Evolutionary conservation across 352 stramenopile genomes (phyloP).

Genomic region (Phytophthora agathidicida): DNA sequence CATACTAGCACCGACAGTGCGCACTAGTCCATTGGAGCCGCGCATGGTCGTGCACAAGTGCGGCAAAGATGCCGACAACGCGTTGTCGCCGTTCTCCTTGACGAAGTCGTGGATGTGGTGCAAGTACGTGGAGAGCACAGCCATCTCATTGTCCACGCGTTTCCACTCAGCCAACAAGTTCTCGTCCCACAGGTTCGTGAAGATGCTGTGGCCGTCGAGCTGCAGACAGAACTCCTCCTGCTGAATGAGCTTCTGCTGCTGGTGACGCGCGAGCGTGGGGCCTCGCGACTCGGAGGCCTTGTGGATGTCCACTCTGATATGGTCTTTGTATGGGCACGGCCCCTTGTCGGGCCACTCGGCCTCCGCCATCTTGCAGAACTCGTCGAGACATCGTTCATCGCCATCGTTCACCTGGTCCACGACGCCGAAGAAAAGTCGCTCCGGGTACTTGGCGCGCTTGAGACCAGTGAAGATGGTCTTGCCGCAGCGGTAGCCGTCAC

Average conservation of each 20-base stretch:
- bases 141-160: conserved; percentile 84
- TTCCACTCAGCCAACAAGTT: conserved; percentile 78
- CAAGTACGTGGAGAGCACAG: conserved; percentile 80
- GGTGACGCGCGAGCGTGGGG: conserved; percentile 78
- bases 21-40: conserved; percentile 68
- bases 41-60: conserved; percentile 81
- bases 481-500: conserved; percentile 78
- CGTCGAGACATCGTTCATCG: conserved; percentile 73
- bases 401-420: conserved; percentile 83
- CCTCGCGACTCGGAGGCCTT: conserved; percentile 74
- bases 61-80: conserved; percentile 55
- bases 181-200: conserved; percentile 85
- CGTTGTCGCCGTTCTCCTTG: conserved; percentile 81
- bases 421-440: conserved; percentile 80
- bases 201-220: conserved; percentile 86
- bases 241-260: conserved; percentile 79
- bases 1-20: conserved; percentile 82
- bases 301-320: conserved; percentile 77
- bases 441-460: conserved; percentile 69
- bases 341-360: conserved; percentile 68
- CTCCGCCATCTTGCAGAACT: conserved; percentile 81
- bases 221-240: conserved; percentile 88
- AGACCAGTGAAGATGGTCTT: conserved; percentile 85
- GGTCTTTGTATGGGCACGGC: conserved; percentile 68
- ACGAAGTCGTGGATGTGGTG: conserved; percentile 87